A percentile compares a stretch with the other conserved stretches of the same genome.
phyloP scores from a whole-genome alignment of 768 basidiomycete species.

The Hysterangium stoloniferum region DNA sequence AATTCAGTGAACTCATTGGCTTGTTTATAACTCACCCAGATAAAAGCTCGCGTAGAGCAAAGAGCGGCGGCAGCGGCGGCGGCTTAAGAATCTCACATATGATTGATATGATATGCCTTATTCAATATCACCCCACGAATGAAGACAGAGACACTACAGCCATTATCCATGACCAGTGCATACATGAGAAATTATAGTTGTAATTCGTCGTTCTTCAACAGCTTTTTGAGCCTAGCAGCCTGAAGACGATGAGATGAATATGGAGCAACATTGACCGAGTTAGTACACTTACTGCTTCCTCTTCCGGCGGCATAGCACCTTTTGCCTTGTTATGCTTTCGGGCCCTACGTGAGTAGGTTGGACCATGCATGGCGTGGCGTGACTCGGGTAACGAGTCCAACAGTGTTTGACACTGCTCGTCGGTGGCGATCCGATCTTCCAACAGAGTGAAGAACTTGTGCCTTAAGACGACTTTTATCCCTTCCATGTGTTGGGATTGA shows the following conservation, averaged over 20 bases:
- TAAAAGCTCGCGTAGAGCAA: conserved; percentile 57
- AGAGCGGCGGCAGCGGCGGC: conserved; percentile 37
- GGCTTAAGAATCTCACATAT: conserved; percentile 1
- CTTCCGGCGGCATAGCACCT: conserved; percentile 73
- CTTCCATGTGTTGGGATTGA: conserved; percentile 62
- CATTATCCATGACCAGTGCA: neutral
- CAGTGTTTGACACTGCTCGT: conserved; percentile 64
- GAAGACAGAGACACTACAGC: neutral
- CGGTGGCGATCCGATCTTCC: conserved; percentile 62
- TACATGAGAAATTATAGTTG: neutral
- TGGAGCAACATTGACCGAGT: neutral
- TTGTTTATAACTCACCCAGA: conserved; percentile 29
- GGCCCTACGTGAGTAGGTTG: conserved; percentile 31
- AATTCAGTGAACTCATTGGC: conserved; percentile 7
- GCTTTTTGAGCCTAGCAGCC: conserved; percentile 49
- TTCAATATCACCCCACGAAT: neutral
- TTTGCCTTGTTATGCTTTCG: conserved; percentile 89
- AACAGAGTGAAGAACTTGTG: conserved; percentile 79
- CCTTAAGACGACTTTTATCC: conserved; percentile 76
- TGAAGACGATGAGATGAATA: conserved; percentile 20
- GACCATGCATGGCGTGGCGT: conserved; percentile 20
- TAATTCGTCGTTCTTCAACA: neutral
- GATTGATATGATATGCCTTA: neutral
- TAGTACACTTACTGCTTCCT: conserved; percentile 57
- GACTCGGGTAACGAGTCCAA: conserved; percentile 38